Evolutionary conservation across 2,329 filamentous ascomycete species (phyloP).

Genomic region (Aspergillus intermedius): DNA sequence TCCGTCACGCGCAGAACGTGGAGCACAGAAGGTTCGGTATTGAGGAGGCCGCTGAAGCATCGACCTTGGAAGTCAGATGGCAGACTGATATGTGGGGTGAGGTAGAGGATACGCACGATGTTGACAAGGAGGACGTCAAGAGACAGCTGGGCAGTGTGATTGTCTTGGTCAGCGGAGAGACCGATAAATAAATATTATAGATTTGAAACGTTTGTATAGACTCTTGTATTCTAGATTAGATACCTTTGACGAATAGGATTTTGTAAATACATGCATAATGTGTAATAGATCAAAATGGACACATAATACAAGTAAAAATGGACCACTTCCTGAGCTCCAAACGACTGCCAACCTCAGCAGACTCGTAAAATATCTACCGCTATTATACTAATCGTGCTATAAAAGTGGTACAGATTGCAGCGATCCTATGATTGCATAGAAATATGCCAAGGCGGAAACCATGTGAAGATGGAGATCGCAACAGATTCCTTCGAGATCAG

Average conservation of each 20-base stretch:
- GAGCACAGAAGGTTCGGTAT: constrained; percentile 58
- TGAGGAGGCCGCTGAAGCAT: constrained; percentile 70
- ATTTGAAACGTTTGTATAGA: not conserved
- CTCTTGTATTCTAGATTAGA: not conserved
- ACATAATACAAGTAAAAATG: not conserved
- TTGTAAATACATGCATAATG: not conserved
- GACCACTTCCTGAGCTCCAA: no score
- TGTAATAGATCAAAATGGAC: not conserved
- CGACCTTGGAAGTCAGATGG: constrained; percentile 80
- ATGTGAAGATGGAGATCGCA: not conserved
- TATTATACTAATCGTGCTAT: not conserved
- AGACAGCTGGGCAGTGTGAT: constrained; percentile 84
- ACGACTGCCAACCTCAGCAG: no score
- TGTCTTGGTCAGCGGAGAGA: constrained; percentile 63
- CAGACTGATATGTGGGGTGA: constrained; percentile 91
- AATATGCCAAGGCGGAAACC: not conserved
- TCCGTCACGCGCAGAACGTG: constrained; percentile 46
- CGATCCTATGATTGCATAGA: not conserved
- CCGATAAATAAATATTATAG: constrained; percentile 11
- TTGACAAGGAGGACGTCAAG: constrained; percentile 81
- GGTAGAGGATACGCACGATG: constrained; percentile 97
- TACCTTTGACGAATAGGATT: not conserved
- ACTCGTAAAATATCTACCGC: not conserved
- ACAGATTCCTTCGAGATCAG: not conserved
- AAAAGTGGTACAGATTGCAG: no score